Evolutionary conservation across 2,329 filamentous ascomycete species (phyloP).

Genomic region (Scedosporium aurantiacum): DNA sequence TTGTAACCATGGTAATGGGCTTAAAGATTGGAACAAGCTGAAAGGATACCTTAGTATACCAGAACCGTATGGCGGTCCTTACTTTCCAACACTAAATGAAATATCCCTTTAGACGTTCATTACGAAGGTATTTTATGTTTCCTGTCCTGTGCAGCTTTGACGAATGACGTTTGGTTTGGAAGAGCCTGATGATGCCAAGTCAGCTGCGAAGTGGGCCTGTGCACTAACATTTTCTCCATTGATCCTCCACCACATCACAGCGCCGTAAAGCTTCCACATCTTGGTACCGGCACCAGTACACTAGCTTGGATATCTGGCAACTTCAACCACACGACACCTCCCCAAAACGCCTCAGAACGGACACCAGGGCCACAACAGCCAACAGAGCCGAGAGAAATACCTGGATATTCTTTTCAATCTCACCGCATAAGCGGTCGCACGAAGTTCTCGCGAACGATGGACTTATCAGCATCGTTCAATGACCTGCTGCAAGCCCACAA

Average conservation of each 20-base stretch:
- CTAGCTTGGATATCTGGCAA: not conserved
- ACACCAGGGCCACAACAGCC: not conserved
- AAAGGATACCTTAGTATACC: too few relatives aligned
- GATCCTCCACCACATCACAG: not conserved
- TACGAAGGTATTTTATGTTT: too few relatives aligned
- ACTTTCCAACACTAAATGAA: too few relatives aligned
- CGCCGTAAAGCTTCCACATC: not conserved
- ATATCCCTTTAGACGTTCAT: too few relatives aligned
- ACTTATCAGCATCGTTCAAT: constrained; percentile 61
- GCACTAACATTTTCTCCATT: too few relatives aligned
- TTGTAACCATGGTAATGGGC: too few relatives aligned
- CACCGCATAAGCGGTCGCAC: not conserved
- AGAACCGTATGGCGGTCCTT: too few relatives aligned
- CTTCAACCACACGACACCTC: not conserved
- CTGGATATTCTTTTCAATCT: not conserved
- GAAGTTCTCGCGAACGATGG: constrained; percentile 21
- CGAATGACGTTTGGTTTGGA: too few relatives aligned
- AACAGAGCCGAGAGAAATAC: not conserved
- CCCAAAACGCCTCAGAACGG: not conserved
- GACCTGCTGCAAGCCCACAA: constrained; percentile 51
- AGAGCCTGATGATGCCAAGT: not conserved
- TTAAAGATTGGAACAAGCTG: too few relatives aligned
- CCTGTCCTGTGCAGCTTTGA: too few relatives aligned
- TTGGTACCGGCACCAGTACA: not conserved
- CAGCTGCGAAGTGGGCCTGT: not conserved